These are phyloP conservation scores for Candida frijolesensis DNA, from an alignment of 1,139 yeast species.

Conservation along the genomic window DNA sequence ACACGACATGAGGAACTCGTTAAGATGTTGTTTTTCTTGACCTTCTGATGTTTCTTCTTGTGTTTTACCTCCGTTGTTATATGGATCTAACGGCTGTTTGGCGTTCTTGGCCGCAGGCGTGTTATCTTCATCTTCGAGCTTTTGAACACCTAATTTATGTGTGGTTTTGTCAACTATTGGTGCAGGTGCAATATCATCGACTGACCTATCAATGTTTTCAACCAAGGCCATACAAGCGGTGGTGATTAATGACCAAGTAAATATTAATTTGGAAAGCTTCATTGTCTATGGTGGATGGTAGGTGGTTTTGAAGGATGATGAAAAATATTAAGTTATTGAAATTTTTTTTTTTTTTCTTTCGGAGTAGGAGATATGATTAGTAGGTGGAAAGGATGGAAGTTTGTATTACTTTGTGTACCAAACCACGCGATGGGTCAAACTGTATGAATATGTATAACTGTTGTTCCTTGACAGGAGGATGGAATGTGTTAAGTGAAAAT, in stretches of 20 bases:
- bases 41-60: constrained; percentile 2
- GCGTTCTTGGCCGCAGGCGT: constrained; percentile 29
- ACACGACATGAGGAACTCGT: constrained; percentile 65
- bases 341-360: background rate
- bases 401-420: too few relatives aligned
- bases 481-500: too few relatives aligned
- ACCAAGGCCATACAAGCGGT: constrained; percentile 6
- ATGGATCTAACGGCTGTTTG: constrained; percentile 28
- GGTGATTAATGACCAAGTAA: constrained; percentile 10
- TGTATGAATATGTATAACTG: too few relatives aligned
- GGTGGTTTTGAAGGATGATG: constrained; percentile 1
- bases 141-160: constrained; percentile 26
- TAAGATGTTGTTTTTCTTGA: constrained; percentile 17
- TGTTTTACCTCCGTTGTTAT: constrained; percentile 6
- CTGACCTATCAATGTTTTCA: constrained; percentile 8
- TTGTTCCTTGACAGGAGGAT: too few relatives aligned
- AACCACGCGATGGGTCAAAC: too few relatives aligned
- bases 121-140: constrained; percentile 31
- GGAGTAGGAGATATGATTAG: background rate
- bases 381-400: too few relatives aligned
- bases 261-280: constrained; percentile 11
- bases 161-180: constrained; percentile 15
- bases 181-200: constrained; percentile 7
- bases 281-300: constrained; percentile 3
- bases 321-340: background rate